Base-by-base conservation (phyloP, 352 stramenopile genomes). In the Phytopythium montanum region DNA sequence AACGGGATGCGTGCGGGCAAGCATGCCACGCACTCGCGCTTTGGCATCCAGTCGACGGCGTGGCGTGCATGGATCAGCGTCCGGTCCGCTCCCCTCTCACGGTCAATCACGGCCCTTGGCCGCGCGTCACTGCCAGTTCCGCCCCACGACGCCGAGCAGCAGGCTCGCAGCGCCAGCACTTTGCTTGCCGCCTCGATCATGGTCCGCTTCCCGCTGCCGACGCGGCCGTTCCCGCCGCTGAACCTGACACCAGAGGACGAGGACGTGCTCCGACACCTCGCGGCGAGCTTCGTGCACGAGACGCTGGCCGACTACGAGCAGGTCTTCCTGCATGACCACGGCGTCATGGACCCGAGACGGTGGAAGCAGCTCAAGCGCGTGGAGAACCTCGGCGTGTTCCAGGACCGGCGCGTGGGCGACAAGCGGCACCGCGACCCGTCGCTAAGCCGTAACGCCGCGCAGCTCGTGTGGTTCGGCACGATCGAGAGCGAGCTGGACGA, bases 221-320 rank as follows among this genome's bases (percentile, higher is more conserved):
- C 60, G 34, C 72, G 65, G 49, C 59, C 54, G 45, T 69, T 69
- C 31, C 29, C 59, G 18, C 48, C 44, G 21, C 53, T 66, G 13
- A 14, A 52, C 19, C 53, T 66, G 13, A 54, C 53, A 3, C 42
- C 56, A 23, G 39, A 60, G 0, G 61, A 68, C 28, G 50, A 68
- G 44, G n/a, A 23, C 12, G 42, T 56, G 18, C 50, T 64, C 50
- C 31, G 31, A n/a, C 55, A 49, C 23, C 56, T 68, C 56, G 61
- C 61, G 39, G 50, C 51, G 36, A 53, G 54, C n/a, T 34, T 75
- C 42, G 46, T 75, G 38, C 50, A 56, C 19, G 60, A 70, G 39
- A 65, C 68, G 1, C 31, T 75, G 28, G 51, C 42, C 25, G 62
- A 75, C 53, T 75, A 75, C 45, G 68, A 75, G 36, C 64, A 65